These are phyloP conservation scores for Talaromyces sp. DNA, from an alignment of 2,329 filamentous ascomycete genomes.

Conservation along the genomic window DNA sequence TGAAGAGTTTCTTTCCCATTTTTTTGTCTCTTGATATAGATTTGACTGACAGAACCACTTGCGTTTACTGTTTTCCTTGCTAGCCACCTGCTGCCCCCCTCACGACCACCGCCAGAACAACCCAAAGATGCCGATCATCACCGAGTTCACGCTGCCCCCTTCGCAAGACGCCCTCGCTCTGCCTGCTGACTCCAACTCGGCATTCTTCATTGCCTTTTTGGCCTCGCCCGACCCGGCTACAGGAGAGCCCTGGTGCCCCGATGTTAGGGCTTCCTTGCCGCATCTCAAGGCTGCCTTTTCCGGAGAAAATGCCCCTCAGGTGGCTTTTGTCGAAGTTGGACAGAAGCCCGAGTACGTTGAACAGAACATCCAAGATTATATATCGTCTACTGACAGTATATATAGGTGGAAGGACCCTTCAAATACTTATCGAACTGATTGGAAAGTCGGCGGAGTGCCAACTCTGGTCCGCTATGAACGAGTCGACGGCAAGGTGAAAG, in stretches of 20 bases:
- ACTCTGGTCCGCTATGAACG: slow-evolving; percentile 30
- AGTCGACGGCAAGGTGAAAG: slow-evolving; percentile 23
- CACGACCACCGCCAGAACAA: neutral
- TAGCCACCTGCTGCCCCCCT: neutral
- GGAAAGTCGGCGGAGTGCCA: slow-evolving; percentile 31
- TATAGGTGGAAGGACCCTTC: slow-evolving; percentile 31
- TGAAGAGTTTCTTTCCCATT: neutral
- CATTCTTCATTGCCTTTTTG: slow-evolving; percentile 33
- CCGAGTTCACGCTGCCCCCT: slow-evolving; percentile 17
- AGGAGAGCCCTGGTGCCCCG: slow-evolving; percentile 36
- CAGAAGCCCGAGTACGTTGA: slow-evolving; percentile 28
- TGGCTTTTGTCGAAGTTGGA: slow-evolving; percentile 32
- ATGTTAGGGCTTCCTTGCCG: slow-evolving; percentile 34
- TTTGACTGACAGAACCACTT: neutral
- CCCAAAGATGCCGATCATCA: slow-evolving; percentile 24
- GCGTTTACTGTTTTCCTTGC: neutral
- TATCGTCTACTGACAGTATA: neutral
- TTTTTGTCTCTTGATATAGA: neutral
- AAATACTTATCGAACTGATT: slow-evolving; percentile 31
- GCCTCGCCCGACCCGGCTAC: slow-evolving; percentile 32
- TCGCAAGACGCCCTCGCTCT: slow-evolving; percentile 23
- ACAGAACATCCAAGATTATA: neutral
- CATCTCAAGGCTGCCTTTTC: slow-evolving; percentile 27
- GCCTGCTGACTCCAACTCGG: slow-evolving; percentile 14
- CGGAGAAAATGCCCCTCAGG: slow-evolving; percentile 15